phyloP scores from a whole-genome alignment of 2,329 filamentous ascomycete genomes.

The Phaeosphaeriaceae sp. region DNA sequence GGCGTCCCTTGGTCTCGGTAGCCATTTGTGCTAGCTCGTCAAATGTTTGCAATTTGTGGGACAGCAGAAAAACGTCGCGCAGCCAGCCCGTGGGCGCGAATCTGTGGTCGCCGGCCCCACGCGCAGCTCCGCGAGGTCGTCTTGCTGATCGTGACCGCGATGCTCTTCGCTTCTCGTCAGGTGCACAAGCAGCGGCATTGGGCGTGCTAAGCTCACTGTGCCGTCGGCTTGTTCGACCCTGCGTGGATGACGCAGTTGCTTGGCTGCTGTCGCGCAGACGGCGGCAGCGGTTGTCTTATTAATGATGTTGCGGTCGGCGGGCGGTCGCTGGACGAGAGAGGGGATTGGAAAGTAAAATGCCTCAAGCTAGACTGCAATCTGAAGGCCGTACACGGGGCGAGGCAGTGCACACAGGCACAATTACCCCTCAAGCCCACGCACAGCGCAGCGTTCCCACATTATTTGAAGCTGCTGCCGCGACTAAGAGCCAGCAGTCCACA shows the following conservation, averaged over 20 bases:
- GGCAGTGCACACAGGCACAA: slow-evolving; percentile 7
- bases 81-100: not conserved
- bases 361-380: slow-evolving; percentile 14
- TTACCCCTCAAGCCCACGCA: slow-evolving; percentile 5
- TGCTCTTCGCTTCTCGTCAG: not conserved
- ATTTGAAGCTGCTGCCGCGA: not conserved
- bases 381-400: slow-evolving; percentile 13
- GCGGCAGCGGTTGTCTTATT: slow-evolving; percentile 5
- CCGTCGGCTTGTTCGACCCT: slow-evolving; percentile 10
- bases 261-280: slow-evolving; percentile 5
- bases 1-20: slow-evolving; percentile 5
- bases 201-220: slow-evolving; percentile 10
- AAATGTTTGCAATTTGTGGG: slow-evolving; percentile 7
- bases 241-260: slow-evolving; percentile 3
- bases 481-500: not conserved
- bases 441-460: not conserved
- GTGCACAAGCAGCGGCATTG: too few species aligned
- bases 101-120: not conserved
- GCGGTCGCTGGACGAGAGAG: slow-evolving; percentile 2
- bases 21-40: slow-evolving; percentile 4
- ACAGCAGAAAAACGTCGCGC: slow-evolving; percentile 6
- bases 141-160: not conserved
- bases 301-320: slow-evolving; percentile 8
- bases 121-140: not conserved
- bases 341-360: slow-evolving; percentile 13